phyloP scores from a whole-genome alignment of 1,139 yeast genomes.

The Saccharomyces hybrid region DNA sequence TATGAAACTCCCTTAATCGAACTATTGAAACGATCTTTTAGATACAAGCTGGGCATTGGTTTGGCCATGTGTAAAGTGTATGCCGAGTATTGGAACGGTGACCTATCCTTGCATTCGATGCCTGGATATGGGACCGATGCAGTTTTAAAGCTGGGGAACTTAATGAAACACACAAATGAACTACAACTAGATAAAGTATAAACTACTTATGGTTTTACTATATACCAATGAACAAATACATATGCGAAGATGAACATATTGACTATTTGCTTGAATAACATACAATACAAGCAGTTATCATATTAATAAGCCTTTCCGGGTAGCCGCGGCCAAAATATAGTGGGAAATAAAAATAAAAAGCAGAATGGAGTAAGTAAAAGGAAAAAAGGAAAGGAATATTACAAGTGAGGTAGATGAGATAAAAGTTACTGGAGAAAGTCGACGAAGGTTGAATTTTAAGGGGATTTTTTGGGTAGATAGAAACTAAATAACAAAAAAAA shows the following conservation, averaged over 20 bases:
- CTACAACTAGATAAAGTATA: slow-evolving; percentile 69
- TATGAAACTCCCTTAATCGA: slow-evolving; percentile 41
- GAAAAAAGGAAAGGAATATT: background rate
- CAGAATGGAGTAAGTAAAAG: background rate
- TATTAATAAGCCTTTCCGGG: background rate
- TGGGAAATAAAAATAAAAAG: background rate
- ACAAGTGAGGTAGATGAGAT: background rate
- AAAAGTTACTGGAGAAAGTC: background rate
- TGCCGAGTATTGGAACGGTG: slow-evolving; percentile 96
- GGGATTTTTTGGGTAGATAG: background rate
- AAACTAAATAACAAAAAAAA: background rate
- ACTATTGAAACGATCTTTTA: slow-evolving; percentile 64
- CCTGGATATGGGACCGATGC: slow-evolving; percentile 93
- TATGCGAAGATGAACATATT: background rate
- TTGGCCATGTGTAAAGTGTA: slow-evolving; percentile 86
- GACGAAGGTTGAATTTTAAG: background rate
- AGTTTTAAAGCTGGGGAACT: slow-evolving; percentile 64
- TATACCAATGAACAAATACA: background rate
- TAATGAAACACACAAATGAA: slow-evolving; percentile 60
- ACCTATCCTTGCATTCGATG: slow-evolving; percentile 67
- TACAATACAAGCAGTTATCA: background rate
- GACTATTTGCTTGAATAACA: background rate
- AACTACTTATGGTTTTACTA: background rate
- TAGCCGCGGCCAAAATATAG: background rate
- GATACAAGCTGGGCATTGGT: slow-evolving; percentile 75